Evolutionary conservation across 1,284 basidiomycete genomes (phyloP), one percentile per base, ranked within the genome.

Genomic region (Puccinia novopanici): DNA sequence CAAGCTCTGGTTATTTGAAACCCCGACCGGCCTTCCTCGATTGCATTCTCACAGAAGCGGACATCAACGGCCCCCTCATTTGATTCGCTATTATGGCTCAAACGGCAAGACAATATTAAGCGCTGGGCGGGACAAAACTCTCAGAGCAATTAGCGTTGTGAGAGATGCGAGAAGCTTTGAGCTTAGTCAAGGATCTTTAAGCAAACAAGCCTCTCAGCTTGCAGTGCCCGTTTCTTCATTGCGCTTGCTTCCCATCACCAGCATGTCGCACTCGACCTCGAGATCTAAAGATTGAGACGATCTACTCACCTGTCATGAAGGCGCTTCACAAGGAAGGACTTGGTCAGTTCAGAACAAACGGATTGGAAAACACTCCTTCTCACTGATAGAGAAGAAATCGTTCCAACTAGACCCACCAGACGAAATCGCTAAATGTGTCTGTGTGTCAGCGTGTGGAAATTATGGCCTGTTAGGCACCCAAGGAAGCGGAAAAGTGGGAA

Each of bases 251-350:
- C 88, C 92, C 0, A 89, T 95, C 57, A 91, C 90, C 6, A 89
- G 91, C 10, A 87, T 98, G 13, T 90, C 93, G 0, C 92, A 91
- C 86, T 94, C 93, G 5, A 89, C 90, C 2, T 89, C 91, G 4
- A 89, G 95, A 30, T 89, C 93, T 24, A 95, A 95, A 85, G 95
- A 99, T 83, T 99, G 97, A 97, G 96, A 98, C 84, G 94, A 99
- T 84, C 92, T 99, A 59, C 86, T 99, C 6, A 95, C 96, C 12
- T 91, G 91, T 0, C 96, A 98, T 85, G 88, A 90, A 0, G 93
- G 93, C 67, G 82, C 82, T n/a, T 93, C 95, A 83, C 88, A 89
- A 0, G 92, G 92, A 0, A 89, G 94, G 40, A 92, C 93, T 40
- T 98, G 95, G 95, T 90, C 90, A 1, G 92, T 94, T 84, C 88